A percentile compares a stretch with the other conserved stretches of the same genome.
Evolutionary conservation across 768 basidiomycete genomes (phyloP).

Genomic region (Tulasnella sp.): DNA sequence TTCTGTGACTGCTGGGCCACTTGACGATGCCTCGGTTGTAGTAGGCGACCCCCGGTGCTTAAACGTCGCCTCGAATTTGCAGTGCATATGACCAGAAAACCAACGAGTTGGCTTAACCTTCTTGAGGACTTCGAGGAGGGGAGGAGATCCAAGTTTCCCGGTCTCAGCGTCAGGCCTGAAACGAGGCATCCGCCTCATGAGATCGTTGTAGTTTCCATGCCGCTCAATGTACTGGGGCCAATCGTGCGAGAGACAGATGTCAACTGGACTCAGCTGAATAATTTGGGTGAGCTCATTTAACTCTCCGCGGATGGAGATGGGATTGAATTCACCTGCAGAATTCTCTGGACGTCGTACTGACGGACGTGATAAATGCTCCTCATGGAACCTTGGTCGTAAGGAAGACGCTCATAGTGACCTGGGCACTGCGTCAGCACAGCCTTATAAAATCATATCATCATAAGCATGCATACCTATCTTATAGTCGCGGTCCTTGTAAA

Average conservation of each 20-base stretch:
- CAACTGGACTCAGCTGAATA: constrained; percentile 53
- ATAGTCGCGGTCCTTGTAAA: constrained; percentile 79
- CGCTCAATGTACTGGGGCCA: constrained; percentile 88
- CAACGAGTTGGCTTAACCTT: constrained; percentile 78
- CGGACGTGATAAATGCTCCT: constrained; percentile 89
- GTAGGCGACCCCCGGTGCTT: constrained; percentile 32
- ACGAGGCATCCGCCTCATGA: constrained; percentile 75
- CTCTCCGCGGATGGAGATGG: neutral
- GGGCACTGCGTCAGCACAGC: constrained; percentile 7
- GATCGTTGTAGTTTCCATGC: constrained; percentile 61
- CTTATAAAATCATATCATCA: too few relatives aligned
- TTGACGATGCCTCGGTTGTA: neutral
- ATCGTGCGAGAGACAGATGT: constrained; percentile 91
- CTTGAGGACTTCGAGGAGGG: constrained; percentile 69
- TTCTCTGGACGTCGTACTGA: constrained; percentile 72
- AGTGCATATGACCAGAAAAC: constrained; percentile 91
- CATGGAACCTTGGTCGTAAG: constrained; percentile 68
- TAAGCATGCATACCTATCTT: constrained; percentile 45
- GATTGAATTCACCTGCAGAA: constrained; percentile 50
- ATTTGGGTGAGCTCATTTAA: neutral
- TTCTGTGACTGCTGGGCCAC: neutral
- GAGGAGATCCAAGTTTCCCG: constrained; percentile 79
- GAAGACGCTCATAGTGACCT: constrained; percentile 75
- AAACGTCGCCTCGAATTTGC: constrained; percentile 69
- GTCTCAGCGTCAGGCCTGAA: constrained; percentile 65